Evolutionary conservation across 2,329 filamentous ascomycete genomes (phyloP), one percentile per base, ranked within the genome.

Genomic region (Talaromyces sp.): DNA sequence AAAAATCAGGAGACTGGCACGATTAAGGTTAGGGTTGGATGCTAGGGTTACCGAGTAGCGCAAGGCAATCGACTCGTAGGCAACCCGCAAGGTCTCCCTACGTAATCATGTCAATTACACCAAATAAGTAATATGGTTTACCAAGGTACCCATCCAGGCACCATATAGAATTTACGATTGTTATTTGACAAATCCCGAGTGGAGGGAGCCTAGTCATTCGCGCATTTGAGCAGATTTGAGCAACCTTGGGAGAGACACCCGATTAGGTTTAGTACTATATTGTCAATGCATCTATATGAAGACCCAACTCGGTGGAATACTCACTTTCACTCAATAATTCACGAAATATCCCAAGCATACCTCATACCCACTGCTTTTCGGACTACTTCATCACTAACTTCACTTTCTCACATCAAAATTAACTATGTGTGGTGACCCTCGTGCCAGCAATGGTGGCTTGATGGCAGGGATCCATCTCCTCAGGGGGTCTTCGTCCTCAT

Each of bases 391-490:
- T 56, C 59, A 42, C 51, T 42, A 28, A 53, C 33, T 3, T 55
- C 59, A 4, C 42, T 52, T 12, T 2, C 59, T 34, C 2, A 57
- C n/a, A 57, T 40, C 44, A 10, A 47, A 47, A 27, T 12, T 23
- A 56, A 83, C 67, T n/a, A 87, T 80, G 23, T 86, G 85, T 4
- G 79, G 59, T 16, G 59, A 60, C 12, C 68, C 72, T 56, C 87
- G 70, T 27, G 82, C 68, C 14, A 83, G 83, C 30, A 79, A 68
- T 30, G 75, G 72, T 34, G 68, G 70, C 10, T 70, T 68, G 52
- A 74, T 75, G 59, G 73, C 73, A 34, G 69, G 75, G 50, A 68
- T 75, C 16, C 74, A 71, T 53, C 71, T 72, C 28, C 59, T 33
- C 16, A 23, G 5, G 18, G 28, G 16, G 18, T 61, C 62, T 2